phyloP scores from a whole-genome alignment of 306 rosid genomes.

The Morella rubra region DNA sequence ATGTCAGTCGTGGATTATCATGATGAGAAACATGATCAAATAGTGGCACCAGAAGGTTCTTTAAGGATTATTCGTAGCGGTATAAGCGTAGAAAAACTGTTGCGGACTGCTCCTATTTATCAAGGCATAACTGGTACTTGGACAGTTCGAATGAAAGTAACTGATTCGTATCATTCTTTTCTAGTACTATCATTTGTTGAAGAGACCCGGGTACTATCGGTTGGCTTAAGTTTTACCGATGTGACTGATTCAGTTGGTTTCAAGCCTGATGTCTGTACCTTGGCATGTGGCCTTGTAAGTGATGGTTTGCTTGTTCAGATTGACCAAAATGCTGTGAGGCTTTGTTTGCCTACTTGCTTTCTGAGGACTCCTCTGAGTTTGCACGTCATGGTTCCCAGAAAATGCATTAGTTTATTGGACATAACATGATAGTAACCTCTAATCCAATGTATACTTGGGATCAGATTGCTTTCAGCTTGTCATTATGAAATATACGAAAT shows the following conservation, averaged over 20 bases:
- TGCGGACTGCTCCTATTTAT: slow-evolving; percentile 76
- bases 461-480: slow-evolving; percentile 52
- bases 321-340: slow-evolving; percentile 68
- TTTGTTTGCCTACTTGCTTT: slow-evolving; percentile 88
- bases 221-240: slow-evolving; percentile 92
- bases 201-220: slow-evolving; percentile 91
- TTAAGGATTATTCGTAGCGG: slow-evolving; percentile 85
- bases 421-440: slow-evolving; percentile 77
- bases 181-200: slow-evolving; percentile 90
- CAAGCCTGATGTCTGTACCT: slow-evolving; percentile 78
- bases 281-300: slow-evolving; percentile 81
- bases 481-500: slow-evolving; percentile 77
- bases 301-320: slow-evolving; percentile 87
- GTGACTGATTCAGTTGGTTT: slow-evolving; percentile 97
- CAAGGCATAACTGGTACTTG: slow-evolving; percentile 87
- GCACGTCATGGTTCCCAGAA: slow-evolving; percentile 75
- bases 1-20: slow-evolving; percentile 75
- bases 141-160: slow-evolving; percentile 76
- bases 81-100: slow-evolving; percentile 72
- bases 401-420: slow-evolving; percentile 83
- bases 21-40: slow-evolving; percentile 89
- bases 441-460: slow-evolving; percentile 84
- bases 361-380: slow-evolving; percentile 60
- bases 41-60: slow-evolving; percentile 90
- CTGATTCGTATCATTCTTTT: slow-evolving; percentile 74